Percentiles rank a stretch among this genome's conserved stretches.
These are phyloP conservation scores for Entonaema liquescens DNA, from an alignment of 495 filamentous ascomycete genomes.

Conservation along the genomic window DNA sequence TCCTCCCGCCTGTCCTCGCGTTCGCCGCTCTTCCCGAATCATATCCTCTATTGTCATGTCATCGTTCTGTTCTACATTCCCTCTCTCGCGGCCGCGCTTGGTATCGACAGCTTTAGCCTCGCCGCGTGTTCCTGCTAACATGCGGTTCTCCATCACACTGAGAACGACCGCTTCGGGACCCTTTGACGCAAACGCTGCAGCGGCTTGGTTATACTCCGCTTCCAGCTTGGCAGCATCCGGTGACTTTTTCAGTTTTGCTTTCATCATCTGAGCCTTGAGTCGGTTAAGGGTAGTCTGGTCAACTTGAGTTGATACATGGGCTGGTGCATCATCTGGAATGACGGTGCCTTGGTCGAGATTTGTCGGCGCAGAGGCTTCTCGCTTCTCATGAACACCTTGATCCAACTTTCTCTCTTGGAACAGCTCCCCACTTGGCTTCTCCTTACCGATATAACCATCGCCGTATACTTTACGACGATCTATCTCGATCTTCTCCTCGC, in stretches of 20 bases:
- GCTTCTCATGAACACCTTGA: constrained; percentile 58
- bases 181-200: constrained; percentile 59
- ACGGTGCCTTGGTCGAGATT: constrained; percentile 53
- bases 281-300: constrained; percentile 86
- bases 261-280: constrained; percentile 91
- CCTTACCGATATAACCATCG: constrained; percentile 82
- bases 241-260: constrained; percentile 82
- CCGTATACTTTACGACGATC: constrained; percentile 88
- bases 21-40: constrained; percentile 90
- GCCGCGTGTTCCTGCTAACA: constrained; percentile 79
- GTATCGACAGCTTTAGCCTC: constrained; percentile 80
- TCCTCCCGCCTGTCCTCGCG: constrained; percentile 77
- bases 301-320: constrained; percentile 57
- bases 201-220: constrained; percentile 79
- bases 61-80: constrained; percentile 85
- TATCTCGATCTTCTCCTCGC: constrained; percentile 93
- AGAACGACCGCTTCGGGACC: constrained; percentile 77
- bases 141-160: constrained; percentile 85
- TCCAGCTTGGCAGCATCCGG: constrained; percentile 82
- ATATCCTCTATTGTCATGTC: constrained; percentile 97
- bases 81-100: constrained; percentile 81
- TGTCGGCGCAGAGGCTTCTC: constrained; percentile 49
- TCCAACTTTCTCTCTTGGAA: constrained; percentile 70
- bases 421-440: constrained; percentile 87
- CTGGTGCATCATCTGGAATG: constrained; percentile 53